Conservation (phyloP, 2,329 filamentous ascomycete species). For the Hymenoscyphus occultus region DNA sequence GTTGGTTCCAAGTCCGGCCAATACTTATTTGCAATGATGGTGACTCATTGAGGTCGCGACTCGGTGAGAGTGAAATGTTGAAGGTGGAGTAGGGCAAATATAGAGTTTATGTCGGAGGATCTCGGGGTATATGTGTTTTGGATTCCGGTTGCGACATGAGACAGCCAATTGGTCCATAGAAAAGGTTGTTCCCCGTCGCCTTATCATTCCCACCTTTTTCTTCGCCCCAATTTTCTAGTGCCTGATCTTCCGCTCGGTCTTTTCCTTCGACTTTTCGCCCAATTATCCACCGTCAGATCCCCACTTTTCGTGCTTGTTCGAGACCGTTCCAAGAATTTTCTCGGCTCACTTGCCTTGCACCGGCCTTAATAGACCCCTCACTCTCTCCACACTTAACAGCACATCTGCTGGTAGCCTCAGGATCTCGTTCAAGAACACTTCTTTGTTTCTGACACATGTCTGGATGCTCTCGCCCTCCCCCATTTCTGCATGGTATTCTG, state of each 20-base stretch:
- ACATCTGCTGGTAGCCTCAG: slow-evolving; percentile 11
- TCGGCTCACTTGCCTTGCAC: neutral
- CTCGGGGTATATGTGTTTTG: neutral
- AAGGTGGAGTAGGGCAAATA: slow-evolving; percentile 1
- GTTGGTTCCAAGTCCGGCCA: slow-evolving; percentile 13
- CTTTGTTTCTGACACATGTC: slow-evolving; percentile 6
- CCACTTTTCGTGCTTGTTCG: neutral
- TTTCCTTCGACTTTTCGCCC: neutral
- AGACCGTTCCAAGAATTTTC: neutral
- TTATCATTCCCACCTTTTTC: neutral
- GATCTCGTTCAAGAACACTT: slow-evolving; percentile 7
- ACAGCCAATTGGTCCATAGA: slow-evolving; percentile 2
- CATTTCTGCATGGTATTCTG: neutral
- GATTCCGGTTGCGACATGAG: neutral
- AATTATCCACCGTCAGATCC: neutral
- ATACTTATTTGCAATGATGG: slow-evolving; percentile 7
- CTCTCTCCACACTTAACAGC: neutral
- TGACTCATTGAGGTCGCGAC: slow-evolving; percentile 3
- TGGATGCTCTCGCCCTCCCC: slow-evolving; percentile 1
- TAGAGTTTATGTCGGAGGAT: neutral
- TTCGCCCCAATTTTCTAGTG: neutral
- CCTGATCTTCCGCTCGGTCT: neutral
- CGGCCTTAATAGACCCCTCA: slow-evolving; percentile 8
- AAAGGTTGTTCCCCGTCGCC: neutral
- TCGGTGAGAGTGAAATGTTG: neutral